These are phyloP conservation scores for Spergularia bocconei DNA, from an alignment of 148 eudicot genomes.

Conservation along the genomic window DNA sequence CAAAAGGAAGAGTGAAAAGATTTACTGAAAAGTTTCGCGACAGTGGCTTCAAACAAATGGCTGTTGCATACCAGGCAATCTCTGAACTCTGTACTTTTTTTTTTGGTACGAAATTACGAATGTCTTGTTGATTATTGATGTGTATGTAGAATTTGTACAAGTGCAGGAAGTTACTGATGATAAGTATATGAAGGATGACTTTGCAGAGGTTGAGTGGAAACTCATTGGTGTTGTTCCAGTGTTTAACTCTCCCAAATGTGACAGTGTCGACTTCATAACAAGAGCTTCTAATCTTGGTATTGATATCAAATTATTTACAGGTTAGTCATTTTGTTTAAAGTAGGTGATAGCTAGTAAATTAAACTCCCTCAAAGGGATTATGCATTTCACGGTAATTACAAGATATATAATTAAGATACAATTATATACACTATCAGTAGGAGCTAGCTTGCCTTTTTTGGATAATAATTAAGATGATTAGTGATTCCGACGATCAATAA, in stretches of 20 bases:
- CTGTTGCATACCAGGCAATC: constrained; percentile 13
- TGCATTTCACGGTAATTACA: too few relatives aligned
- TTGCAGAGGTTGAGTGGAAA: background rate
- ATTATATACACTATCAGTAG: too few relatives aligned
- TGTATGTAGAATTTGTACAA: background rate
- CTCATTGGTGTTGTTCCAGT: background rate
- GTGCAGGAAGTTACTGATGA: background rate
- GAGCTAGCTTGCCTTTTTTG: too few relatives aligned
- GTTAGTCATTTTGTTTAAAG: background rate
- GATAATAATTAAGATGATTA: too few relatives aligned
- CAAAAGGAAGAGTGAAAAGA: constrained; percentile 3
- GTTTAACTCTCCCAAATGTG: constrained; percentile 5
- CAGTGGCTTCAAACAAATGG: background rate
- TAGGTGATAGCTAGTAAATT: too few relatives aligned
- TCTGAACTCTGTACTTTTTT: background rate
- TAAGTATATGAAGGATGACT: background rate
- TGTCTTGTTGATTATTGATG: background rate
- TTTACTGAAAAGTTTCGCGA: constrained; percentile 10
- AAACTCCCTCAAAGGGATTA: too few relatives aligned
- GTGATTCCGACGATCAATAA: too few relatives aligned
- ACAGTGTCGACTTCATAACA: constrained; percentile 9
- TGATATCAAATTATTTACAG: constrained; percentile 18
- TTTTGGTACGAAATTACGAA: background rate
- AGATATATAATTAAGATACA: too few relatives aligned
- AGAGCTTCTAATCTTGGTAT: constrained; percentile 16